Evolutionary conservation across 768 basidiomycete genomes (phyloP), one percentile per base, ranked within the genome.

Genomic region (Trametes sanguinea): DNA sequence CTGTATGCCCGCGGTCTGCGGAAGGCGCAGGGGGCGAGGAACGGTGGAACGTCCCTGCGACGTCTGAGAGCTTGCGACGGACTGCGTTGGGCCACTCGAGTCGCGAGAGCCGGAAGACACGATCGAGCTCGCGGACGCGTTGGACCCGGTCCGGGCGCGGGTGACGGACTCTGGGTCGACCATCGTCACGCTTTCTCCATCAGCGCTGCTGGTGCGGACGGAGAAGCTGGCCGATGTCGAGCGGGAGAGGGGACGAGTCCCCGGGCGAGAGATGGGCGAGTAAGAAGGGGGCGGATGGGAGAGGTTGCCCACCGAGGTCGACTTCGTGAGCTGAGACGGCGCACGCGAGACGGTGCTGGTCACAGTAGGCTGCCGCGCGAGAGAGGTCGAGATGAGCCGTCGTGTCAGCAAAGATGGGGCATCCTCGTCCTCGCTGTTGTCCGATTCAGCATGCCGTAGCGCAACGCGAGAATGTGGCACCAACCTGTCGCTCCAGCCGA

Each of bases 401-500:
- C 71, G 71, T 0, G 77, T 78, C 27, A 78, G 70, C 40, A 73
- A 67, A 4, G 75, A 76, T 4, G 77, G 77, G 1, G 77, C 76
- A 57, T 77, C 77, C 60, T 78, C 77, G 67, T 78, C 77, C 62
- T 78, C 77, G 61, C 77, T 77, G 51, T 10, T 45, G 35, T 54
- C 14, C 1, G 40, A 8, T 17, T 57, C 6, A 54, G 50, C 30
- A 46, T n/a, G 33, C 10, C 13, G 30, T 6, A 13, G 2, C 9
- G 16, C 55, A 10, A 57, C 30, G 17, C 16, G 45, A 50, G 42
- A 10, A 10, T 37, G 14, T 3, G 40, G n/a, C 40, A 40, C 32
- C 6, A 47, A 76, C 72, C 75, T 76, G 62, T 78, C 77, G 54
- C 76, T 77, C 77, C 77, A 78, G 0, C 77, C 77, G 11, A 78